Evolutionary conservation across 2,329 filamentous ascomycete species (phyloP).

Genomic region (Colletotrichum truncatum): DNA sequence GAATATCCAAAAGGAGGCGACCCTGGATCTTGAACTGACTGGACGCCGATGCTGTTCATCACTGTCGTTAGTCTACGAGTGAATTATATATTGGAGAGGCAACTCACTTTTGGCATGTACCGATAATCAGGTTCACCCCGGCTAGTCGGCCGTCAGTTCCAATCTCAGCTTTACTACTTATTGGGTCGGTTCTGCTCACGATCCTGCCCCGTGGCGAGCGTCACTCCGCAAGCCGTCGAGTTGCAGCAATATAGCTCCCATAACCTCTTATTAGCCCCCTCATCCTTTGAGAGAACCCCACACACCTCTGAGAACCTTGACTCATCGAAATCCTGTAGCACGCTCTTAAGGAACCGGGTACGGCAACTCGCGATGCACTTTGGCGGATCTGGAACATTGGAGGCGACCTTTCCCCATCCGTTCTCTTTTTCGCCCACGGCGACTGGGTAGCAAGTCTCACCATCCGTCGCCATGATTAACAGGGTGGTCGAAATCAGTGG

Average conservation of each 20-base stretch:
- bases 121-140: conserved; percentile 61
- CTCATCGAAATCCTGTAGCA: conserved; percentile 39
- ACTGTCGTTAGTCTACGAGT: background rate
- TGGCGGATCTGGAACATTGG: conserved; percentile 40
- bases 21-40: conserved; percentile 44
- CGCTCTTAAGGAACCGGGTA: conserved; percentile 39
- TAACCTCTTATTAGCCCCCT: conserved; percentile 41
- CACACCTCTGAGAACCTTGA: conserved; percentile 43
- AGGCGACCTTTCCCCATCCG: conserved; percentile 41
- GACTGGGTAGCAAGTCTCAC: background rate
- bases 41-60: conserved; percentile 39
- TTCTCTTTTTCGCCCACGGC: background rate
- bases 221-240: conserved; percentile 57
- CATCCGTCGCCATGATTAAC: background rate
- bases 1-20: conserved; percentile 40
- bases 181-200: conserved; percentile 48
- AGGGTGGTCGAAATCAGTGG: background rate
- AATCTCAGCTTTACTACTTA: background rate
- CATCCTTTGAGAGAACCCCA: conserved; percentile 38
- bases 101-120: conserved; percentile 58
- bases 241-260: conserved; percentile 63
- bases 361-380: conserved; percentile 46
- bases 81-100: background rate
- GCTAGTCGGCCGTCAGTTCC: conserved; percentile 45
- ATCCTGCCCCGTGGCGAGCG: conserved; percentile 45